Percentiles rank a stretch among this genome's conserved stretches.
These are phyloP conservation scores for Calendula officinalis DNA, from an alignment of 129 eudicot species.

Conservation along the genomic window DNA sequence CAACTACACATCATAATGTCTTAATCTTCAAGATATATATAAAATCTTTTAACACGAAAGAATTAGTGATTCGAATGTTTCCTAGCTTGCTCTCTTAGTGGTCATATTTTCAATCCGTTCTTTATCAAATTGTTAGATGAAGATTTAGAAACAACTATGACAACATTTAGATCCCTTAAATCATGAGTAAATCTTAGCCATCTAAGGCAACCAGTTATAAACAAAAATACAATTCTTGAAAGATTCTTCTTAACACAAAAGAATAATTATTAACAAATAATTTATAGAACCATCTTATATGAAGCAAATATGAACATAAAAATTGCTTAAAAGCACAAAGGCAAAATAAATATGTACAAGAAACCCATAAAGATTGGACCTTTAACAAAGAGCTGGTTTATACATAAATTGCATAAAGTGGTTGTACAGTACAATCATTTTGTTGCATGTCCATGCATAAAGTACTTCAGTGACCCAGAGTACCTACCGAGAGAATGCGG, in stretches of 20 bases:
- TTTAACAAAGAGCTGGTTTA: conserved; percentile 1
- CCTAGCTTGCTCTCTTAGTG: too few species aligned
- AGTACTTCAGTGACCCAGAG: neutral
- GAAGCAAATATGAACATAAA: conserved; percentile 18
- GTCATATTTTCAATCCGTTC: too few species aligned
- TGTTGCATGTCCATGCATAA: conserved; percentile 16
- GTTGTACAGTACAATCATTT: conserved; percentile 24
- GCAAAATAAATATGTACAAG: neutral
- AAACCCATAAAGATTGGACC: conserved; percentile 12
- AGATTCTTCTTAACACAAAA: too few species aligned
- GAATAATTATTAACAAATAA: neutral
- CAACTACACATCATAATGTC: conserved; percentile 20
- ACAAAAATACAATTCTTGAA: too few species aligned
- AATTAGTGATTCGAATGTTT: neutral
- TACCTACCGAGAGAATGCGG: conserved; percentile 14
- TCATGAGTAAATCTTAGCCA: too few species aligned
- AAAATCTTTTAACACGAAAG: conserved; percentile 16
- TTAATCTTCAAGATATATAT: conserved; percentile 24
- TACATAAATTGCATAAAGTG: conserved; percentile 11
- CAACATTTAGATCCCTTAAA: too few species aligned
- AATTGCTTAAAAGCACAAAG: conserved; percentile 17
- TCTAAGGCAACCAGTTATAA: too few species aligned
- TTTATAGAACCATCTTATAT: neutral
- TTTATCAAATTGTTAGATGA: too few species aligned
- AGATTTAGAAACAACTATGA: too few species aligned